Percentiles rank a stretch among this genome's conserved stretches.
Conservation (phyloP, 352 stramenopile genomes). For the Globisporangium spinosum region DNA sequence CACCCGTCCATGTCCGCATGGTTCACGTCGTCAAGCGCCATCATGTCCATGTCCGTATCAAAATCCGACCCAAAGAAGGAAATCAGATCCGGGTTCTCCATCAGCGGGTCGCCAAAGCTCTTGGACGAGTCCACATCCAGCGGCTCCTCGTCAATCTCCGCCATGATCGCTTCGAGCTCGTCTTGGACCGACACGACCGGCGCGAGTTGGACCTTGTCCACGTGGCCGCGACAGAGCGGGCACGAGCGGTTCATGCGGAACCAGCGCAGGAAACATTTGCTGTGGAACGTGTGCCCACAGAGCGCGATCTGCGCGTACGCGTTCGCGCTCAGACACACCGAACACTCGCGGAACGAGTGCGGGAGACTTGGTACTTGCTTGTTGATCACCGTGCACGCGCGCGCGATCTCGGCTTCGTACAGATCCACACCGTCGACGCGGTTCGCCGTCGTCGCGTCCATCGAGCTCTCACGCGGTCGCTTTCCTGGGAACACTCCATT, state of each 20-base stretch:
- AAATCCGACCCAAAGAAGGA: slow-evolving; percentile 55
- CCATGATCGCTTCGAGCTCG: slow-evolving; percentile 77
- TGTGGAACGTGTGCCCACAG: slow-evolving; percentile 80
- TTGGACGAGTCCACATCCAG: slow-evolving; percentile 26
- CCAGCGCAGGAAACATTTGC: slow-evolving; percentile 75
- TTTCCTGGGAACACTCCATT: slow-evolving; percentile 15
- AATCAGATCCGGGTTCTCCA: slow-evolving; percentile 42
- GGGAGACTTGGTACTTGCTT: slow-evolving; percentile 42
- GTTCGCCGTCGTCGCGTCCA: not conserved
- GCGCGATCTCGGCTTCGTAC: slow-evolving; percentile 63
- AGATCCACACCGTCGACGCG: slow-evolving; percentile 41
- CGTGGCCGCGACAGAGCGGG: slow-evolving; percentile 57
- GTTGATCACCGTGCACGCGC: slow-evolving; percentile 47
- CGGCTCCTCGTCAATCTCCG: slow-evolving; percentile 58
- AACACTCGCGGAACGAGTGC: slow-evolving; percentile 64
- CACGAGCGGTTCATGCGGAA: slow-evolving; percentile 73
- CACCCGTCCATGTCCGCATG: not conserved
- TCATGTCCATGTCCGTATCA: slow-evolving; percentile 67
- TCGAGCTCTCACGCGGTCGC: slow-evolving; percentile 17
- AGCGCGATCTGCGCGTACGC: slow-evolving; percentile 61
- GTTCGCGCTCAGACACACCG: slow-evolving; percentile 68
- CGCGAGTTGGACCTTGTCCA: slow-evolving; percentile 60
- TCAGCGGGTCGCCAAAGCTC: slow-evolving; percentile 29
- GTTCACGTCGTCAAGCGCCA: slow-evolving; percentile 48
- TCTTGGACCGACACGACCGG: slow-evolving; percentile 45